These are phyloP conservation scores for Eimeria necatrix DNA, from an alignment of 169 alveolate species.

Conservation along the genomic window DNA sequence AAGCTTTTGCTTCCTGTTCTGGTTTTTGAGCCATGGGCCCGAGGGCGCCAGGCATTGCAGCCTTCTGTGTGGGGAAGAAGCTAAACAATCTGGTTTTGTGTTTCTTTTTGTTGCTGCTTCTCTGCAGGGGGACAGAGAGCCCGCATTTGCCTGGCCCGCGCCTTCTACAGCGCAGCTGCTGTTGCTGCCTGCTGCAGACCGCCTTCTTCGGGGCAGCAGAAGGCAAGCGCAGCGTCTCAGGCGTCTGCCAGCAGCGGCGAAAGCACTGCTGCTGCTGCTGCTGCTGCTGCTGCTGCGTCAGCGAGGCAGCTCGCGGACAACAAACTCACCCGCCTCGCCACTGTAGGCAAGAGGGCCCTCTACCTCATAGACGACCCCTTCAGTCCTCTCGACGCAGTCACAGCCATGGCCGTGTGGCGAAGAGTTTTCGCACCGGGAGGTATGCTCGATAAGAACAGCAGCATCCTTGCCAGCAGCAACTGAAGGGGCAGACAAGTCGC, in stretches of 20 bases:
- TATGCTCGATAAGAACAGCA: neutral
- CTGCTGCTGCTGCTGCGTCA: neutral
- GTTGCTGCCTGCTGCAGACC: neutral
- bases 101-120: too few relatives aligned
- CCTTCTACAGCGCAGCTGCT: constrained; percentile 62
- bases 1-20: too few relatives aligned
- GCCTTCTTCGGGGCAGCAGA: neutral
- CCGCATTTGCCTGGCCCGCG: constrained; percentile 54
- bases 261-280: neutral
- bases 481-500: neutral
- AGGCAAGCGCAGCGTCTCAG: neutral
- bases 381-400: constrained; percentile 84
- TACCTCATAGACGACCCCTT: constrained; percentile 87
- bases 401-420: constrained; percentile 65
- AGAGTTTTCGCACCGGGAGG: constrained; percentile 68
- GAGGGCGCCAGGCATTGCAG: too few relatives aligned
- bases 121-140: constrained; percentile 55
- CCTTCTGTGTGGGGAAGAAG: too few relatives aligned
- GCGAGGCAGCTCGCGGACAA: neutral
- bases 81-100: too few relatives aligned
- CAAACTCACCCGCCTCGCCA: neutral
- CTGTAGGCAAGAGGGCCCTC: constrained; percentile 20
- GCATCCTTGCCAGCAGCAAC: neutral
- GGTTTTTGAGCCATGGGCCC: too few relatives aligned
- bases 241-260: neutral